Evolutionary conservation across 257 asterid genomes (phyloP), one percentile per base, ranked within the genome.

Genomic region (Buddleja alternifolia): DNA sequence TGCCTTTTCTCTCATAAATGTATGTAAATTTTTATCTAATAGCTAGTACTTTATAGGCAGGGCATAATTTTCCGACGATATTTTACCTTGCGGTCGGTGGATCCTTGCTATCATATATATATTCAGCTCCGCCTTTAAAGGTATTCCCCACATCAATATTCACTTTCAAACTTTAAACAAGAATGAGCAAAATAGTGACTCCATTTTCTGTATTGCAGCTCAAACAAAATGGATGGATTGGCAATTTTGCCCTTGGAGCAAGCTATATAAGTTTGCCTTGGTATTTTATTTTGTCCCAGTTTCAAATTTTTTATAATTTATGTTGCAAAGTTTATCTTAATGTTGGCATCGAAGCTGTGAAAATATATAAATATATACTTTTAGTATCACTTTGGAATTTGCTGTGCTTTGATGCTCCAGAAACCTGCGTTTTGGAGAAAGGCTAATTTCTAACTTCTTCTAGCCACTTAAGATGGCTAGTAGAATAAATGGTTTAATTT

Each of bases 61-160:
- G 97, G 74, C 99, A 93, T 71, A 20, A 89, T 70, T 74, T 79
- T 71, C 99, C 97, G 4, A 82, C 75, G 69, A 80, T 93, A 82
- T 90, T 93, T 80, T 90, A 84, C 85, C 97, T 93, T 44, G 97
- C 99, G 20, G 4, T 90, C 41, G 99, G 99, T 67, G 97, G 99
- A 77, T 93, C 97, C 72, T 79, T 93, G 85, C 73, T 93, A 44
- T 93, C 99, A 32, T 93, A 93, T 86, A 90, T 93, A 69, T 93
- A 93, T 77, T 93, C 99, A 63, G 97, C 99, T 72, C 99, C 99
- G 39, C 97, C 99, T 48, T 73, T 93, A 45, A 93, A 93, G 99
- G 99, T 90, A 66, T 65, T 14, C 58, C 34, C 51, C 51, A 39
- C 64, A 44, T 62, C 76, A 72, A 61, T 62, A 44, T 71, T 50